phyloP scores from a whole-genome alignment of 768 basidiomycete species.

The Tephrocybe sp. region DNA sequence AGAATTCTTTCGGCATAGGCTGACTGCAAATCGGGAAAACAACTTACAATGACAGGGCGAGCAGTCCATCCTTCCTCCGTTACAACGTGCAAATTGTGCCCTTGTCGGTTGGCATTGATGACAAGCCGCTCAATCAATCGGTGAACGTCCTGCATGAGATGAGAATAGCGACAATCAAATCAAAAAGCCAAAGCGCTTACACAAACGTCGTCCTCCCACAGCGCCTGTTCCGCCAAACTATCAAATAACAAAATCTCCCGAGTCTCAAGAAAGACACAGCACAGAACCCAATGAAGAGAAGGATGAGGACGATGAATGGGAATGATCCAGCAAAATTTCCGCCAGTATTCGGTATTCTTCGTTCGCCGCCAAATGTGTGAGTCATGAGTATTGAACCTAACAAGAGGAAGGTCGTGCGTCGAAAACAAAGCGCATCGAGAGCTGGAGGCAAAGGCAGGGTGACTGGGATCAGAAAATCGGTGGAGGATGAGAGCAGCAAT shows the following conservation, averaged over 20 bases:
- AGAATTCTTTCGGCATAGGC: too few relatives aligned
- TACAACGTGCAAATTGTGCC: constrained; percentile 2
- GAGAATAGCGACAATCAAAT: not conserved
- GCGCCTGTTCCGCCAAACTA: constrained; percentile 19
- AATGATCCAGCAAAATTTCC: constrained; percentile 31
- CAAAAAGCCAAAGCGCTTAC: constrained; percentile 2
- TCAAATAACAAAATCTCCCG: constrained; percentile 27
- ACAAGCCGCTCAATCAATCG: constrained; percentile 9
- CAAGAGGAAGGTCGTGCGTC: constrained; percentile 18
- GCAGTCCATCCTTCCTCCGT: constrained; percentile 14
- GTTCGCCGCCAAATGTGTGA: constrained; percentile 20
- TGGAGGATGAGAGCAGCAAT: constrained; percentile 19
- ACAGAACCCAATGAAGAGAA: constrained; percentile 33
- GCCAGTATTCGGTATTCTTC: constrained; percentile 24
- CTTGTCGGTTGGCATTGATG: too few relatives aligned
- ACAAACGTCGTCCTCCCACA: constrained; percentile 11
- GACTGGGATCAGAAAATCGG: not conserved
- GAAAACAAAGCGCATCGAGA: constrained; percentile 11
- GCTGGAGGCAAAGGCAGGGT: not conserved
- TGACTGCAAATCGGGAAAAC: too few relatives aligned
- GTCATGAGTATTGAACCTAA: constrained; percentile 17
- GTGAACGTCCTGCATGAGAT: constrained; percentile 17
- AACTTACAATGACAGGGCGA: too few relatives aligned
- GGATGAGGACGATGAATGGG: constrained; percentile 28
- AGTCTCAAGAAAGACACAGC: constrained; percentile 13